Conservation (phyloP, 805 yeast genomes). For the Candida quercuum region DNA sequence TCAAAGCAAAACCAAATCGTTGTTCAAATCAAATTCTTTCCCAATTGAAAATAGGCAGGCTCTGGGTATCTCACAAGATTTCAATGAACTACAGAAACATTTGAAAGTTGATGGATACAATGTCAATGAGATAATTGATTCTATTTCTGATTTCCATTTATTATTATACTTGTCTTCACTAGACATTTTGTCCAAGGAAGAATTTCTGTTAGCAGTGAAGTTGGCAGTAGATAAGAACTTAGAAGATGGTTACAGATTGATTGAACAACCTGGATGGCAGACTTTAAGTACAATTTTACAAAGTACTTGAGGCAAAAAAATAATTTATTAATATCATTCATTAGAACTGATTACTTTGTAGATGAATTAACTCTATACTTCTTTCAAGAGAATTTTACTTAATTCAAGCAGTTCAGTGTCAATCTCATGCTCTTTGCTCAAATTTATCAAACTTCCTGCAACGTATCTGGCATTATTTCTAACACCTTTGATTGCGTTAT, state of each 20-base stretch:
- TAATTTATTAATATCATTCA: not conserved
- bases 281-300: slow-evolving; percentile 56
- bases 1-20: slow-evolving; percentile 31
- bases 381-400: too few relatives aligned
- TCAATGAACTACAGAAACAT: slow-evolving; percentile 45
- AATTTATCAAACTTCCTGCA: slow-evolving; percentile 1
- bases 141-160: slow-evolving; percentile 71
- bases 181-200: slow-evolving; percentile 53
- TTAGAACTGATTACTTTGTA: not conserved
- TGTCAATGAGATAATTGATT: slow-evolving; percentile 26
- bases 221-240: slow-evolving; percentile 39
- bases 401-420: not conserved
- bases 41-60: slow-evolving; percentile 78
- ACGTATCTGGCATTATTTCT: slow-evolving; percentile 7
- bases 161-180: slow-evolving; percentile 51
- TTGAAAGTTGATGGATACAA: slow-evolving; percentile 32
- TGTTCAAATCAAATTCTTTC: slow-evolving; percentile 47
- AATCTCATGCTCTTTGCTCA: not conserved
- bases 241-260: slow-evolving; percentile 43
- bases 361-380: too few relatives aligned
- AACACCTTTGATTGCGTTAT: slow-evolving; percentile 3
- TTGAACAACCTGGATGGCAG: slow-evolving; percentile 76
- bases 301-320: slow-evolving; percentile 13
- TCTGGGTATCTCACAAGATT: slow-evolving; percentile 69
- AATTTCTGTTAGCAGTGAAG: slow-evolving; percentile 42